Evolutionary conservation across 345 rosid genomes (phyloP).

Genomic region (Noccaea caerulescens): DNA sequence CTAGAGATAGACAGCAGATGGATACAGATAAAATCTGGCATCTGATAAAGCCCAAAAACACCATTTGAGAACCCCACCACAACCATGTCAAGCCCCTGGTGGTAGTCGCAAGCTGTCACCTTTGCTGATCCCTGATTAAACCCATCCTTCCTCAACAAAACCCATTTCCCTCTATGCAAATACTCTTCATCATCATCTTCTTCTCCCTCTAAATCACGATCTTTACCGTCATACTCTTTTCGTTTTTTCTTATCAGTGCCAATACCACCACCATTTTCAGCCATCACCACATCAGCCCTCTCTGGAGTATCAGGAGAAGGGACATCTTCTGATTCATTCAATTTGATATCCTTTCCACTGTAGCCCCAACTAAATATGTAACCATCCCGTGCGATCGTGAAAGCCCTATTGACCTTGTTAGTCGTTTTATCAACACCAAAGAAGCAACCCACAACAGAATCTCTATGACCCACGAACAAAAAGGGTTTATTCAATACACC

Average conservation of each 20-base stretch:
- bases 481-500: conserved; percentile 70
- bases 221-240: conserved; percentile 62
- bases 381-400: conserved; percentile 79
- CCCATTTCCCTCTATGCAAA: conserved; percentile 78
- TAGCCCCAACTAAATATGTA: conserved; percentile 80
- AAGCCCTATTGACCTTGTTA: conserved; percentile 55
- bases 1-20: conserved; percentile 83
- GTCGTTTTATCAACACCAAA: conserved; percentile 76
- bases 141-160: conserved; percentile 76
- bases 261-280: conserved; percentile 34
- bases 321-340: conserved; percentile 42
- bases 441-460: conserved; percentile 82
- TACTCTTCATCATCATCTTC: conserved; percentile 47
- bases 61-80: conserved; percentile 95
- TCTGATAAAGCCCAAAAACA: conserved; percentile 87
- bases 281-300: conserved; percentile 49
- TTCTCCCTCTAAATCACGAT: conserved; percentile 37
- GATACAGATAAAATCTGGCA: conserved; percentile 93
- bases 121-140: conserved; percentile 72
- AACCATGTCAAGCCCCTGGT: conserved; percentile 75
- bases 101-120: conserved; percentile 82
- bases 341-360: conserved; percentile 40
- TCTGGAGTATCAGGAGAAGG: conserved; percentile 71
- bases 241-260: conserved; percentile 51
- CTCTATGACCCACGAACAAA: conserved; percentile 87